Conservation (phyloP, 441 rosid species). For the Corymbia calophylla region DNA sequence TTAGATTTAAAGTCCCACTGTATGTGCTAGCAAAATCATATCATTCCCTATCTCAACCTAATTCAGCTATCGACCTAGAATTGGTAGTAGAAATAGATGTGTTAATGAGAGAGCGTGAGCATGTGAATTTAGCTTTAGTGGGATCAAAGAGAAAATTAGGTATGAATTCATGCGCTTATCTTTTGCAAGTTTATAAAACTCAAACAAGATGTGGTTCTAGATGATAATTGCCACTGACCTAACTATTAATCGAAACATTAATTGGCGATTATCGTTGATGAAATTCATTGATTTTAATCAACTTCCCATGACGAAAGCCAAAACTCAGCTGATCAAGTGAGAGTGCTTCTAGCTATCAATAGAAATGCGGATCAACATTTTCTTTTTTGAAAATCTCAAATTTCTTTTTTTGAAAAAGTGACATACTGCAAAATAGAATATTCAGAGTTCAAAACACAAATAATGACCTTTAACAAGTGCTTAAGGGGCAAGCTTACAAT, state of each 20-base stretch:
- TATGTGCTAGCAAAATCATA: not conserved
- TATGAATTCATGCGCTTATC: not conserved
- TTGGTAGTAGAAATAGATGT: not conserved
- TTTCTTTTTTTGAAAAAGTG: not conserved
- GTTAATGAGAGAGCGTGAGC: not conserved
- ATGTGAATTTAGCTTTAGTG: not conserved
- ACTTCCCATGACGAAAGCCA: not conserved
- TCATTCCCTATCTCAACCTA: not conserved
- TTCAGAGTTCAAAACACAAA: not conserved
- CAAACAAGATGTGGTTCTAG: not conserved
- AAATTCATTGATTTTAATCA: not conserved
- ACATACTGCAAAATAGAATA: not conserved
- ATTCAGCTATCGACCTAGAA: not conserved
- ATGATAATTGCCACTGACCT: not conserved
- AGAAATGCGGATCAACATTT: not conserved
- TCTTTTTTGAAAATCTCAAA: not conserved
- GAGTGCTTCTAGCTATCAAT: not conserved
- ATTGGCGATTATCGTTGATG: not conserved
- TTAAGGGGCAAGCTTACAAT: not conserved
- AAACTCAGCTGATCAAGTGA: not conserved
- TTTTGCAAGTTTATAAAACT: not conserved
- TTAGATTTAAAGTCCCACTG: not conserved
- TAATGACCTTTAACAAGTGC: not conserved
- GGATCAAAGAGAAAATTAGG: not conserved
- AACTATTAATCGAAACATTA: not conserved